These are phyloP conservation scores for Solanum hybrid DNA, from an alignment of 305 asterid species.

Conservation along the genomic window DNA sequence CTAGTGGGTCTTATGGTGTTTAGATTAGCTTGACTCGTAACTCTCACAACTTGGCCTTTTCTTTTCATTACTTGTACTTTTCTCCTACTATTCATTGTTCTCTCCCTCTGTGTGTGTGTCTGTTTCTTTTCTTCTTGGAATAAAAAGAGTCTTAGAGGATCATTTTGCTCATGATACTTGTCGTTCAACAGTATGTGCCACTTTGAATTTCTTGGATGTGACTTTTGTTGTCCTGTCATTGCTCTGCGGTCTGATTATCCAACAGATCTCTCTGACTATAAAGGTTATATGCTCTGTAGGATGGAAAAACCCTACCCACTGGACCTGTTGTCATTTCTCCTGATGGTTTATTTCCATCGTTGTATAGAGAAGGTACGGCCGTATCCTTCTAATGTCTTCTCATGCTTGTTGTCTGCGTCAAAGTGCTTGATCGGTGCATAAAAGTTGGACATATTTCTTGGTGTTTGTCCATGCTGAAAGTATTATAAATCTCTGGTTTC, in stretches of 20 bases:
- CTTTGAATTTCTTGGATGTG: neutral
- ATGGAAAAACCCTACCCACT: conserved; percentile 82
- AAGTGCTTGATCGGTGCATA: neutral
- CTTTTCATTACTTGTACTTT: neutral
- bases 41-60: neutral
- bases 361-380: conserved; percentile 76
- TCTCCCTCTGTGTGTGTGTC: neutral
- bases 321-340: conserved; percentile 99
- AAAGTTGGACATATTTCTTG: neutral
- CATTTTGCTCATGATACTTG: conserved; percentile 2
- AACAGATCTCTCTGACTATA: neutral
- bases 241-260: neutral
- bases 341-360: conserved; percentile 87
- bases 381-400: neutral
- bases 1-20: neutral
- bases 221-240: neutral
- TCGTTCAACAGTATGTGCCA: neutral
- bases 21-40: neutral
- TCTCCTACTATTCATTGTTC: neutral
- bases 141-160: neutral
- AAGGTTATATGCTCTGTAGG: conserved; percentile 39
- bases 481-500: neutral
- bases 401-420: neutral
- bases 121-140: neutral
- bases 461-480: neutral